These are phyloP conservation scores for Chrysoporthe austroafricana DNA, from an alignment of 2,329 filamentous ascomycete species.

Conservation along the genomic window DNA sequence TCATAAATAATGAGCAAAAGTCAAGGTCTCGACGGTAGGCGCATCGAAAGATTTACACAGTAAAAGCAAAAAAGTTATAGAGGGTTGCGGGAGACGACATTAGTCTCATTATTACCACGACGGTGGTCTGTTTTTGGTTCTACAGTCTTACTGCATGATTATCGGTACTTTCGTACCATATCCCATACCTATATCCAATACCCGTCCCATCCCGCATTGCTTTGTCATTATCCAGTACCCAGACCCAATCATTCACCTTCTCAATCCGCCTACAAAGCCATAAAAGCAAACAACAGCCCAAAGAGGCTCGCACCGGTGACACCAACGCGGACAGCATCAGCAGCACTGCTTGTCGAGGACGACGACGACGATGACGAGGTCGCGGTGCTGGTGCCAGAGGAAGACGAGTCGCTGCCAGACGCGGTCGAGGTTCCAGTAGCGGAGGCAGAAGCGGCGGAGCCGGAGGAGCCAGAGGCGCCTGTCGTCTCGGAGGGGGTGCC, in stretches of 20 bases:
- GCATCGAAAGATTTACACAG: not conserved
- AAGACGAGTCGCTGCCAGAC: conserved; percentile 41
- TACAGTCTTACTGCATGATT: conserved; percentile 17
- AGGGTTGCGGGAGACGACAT: not conserved
- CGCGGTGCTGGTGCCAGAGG: conserved; percentile 35
- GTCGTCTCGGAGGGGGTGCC: conserved; percentile 46
- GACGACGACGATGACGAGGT: conserved; percentile 46
- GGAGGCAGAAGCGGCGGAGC: conserved; percentile 32
- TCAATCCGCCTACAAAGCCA: conserved; percentile 31
- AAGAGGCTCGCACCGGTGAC: conserved; percentile 49
- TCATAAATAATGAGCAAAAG: not conserved
- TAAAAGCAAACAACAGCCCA: conserved; percentile 54
- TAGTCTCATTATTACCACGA: not conserved
- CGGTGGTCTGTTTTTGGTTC: not conserved
- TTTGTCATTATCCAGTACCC: conserved; percentile 7
- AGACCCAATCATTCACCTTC: not conserved
- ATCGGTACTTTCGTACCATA: conserved; percentile 14
- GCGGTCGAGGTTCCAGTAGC: conserved; percentile 30
- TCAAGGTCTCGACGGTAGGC: not conserved
- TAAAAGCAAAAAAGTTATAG: not conserved
- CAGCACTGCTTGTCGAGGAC: conserved; percentile 41
- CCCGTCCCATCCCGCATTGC: not conserved
- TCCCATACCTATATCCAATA: conserved; percentile 7
- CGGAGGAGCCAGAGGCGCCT: conserved; percentile 35
- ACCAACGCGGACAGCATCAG: conserved; percentile 41